Evolutionary conservation across 2,329 filamentous ascomycete species (phyloP), one percentile per base, ranked within the genome.

Genomic region (Epichloe baconii): DNA sequence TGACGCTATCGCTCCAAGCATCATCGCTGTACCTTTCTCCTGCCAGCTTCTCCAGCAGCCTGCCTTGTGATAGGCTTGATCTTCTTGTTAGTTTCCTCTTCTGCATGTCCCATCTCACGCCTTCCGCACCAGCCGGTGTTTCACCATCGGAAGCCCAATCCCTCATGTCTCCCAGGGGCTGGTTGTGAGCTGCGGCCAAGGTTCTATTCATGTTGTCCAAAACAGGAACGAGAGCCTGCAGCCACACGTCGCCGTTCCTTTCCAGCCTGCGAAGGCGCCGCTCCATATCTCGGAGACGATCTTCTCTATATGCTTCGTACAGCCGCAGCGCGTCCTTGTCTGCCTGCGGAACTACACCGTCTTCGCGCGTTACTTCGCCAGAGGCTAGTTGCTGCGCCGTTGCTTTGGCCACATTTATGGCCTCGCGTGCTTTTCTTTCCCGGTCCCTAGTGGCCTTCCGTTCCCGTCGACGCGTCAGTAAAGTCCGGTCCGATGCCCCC

Each of bases 221-320:
- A 4, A 77, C 63, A 4, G 72, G 70, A 2, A 71, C 62, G 26
- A 77, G 58, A 2, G 72, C 68, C 14, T 67, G 63, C 42, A 72
- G 59, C 68, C 71, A 71, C 3, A 71, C 61, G 40, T 76, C 72
- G 41, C 71, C 69, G 47, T 73, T 71, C 15, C 66, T 64, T 60
- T 78, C 74, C 2, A 77, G 64, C 15, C 66, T 64, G 6, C 68
- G 66, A 12, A 77, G 59, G 1, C 74, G 69, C 11, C 65, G 65
- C 55, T 76, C 73, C 61, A 76, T 70, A 40, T 78, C 75, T 23
- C 65, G 66, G 15, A 73, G 60, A 7, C 68, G 71, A 19, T 67
- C 63, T 52, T 72, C 69, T 10, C 66, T 63, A 31, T 72, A 66
- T 3, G 62, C 64, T 46, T 73, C 68, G 52, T 73, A 71, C 8